phyloP scores from a whole-genome alignment of 2,329 filamentous ascomycete species.

The Penicillium hesseltinei region DNA sequence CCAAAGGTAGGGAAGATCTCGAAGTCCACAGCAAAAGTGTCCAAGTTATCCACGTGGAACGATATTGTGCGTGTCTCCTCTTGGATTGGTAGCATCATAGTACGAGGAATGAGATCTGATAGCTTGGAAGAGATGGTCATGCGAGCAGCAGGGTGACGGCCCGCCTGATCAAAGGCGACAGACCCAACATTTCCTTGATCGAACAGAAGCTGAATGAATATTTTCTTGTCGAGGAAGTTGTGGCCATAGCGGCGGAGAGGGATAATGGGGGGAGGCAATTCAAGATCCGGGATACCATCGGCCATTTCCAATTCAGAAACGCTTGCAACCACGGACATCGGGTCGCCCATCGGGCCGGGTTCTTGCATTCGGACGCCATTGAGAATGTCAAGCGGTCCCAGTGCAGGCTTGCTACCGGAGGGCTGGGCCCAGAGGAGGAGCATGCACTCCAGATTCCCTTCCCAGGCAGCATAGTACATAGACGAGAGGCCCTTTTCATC shows the following conservation, averaged over 20 bases:
- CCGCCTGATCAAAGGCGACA: slow-evolving; percentile 93
- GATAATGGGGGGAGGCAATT: slow-evolving; percentile 92
- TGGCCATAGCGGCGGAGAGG: slow-evolving; percentile 92
- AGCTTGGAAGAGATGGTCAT: slow-evolving; percentile 95
- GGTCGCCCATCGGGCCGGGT: slow-evolving; percentile 25
- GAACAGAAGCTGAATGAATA: slow-evolving; percentile 89
- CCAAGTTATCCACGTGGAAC: slow-evolving; percentile 92
- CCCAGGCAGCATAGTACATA: slow-evolving; percentile 98
- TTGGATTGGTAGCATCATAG: slow-evolving; percentile 90
- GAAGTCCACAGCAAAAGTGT: slow-evolving; percentile 92
- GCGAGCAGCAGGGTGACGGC: slow-evolving; percentile 91
- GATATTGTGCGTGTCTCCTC: slow-evolving; percentile 92
- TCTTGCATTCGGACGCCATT: slow-evolving; percentile 36
- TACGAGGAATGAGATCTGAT: slow-evolving; percentile 93
- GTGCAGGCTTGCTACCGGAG: slow-evolving; percentile 20
- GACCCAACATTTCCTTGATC: slow-evolving; percentile 66
- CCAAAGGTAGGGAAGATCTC: slow-evolving; percentile 97
- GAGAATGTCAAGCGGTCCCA: slow-evolving; percentile 35
- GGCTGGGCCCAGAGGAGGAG: slow-evolving; percentile 63
- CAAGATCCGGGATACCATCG: slow-evolving; percentile 87
- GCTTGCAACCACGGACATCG: slow-evolving; percentile 32
- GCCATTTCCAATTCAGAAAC: slow-evolving; percentile 62
- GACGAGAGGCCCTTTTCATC: slow-evolving; percentile 93
- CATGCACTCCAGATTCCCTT: slow-evolving; percentile 94
- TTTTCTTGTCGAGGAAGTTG: slow-evolving; percentile 97